A percentile compares a stretch with the other conserved stretches of the same genome.
Evolutionary conservation across 306 rosid species (phyloP).

Genomic region (Glycyrrhiza uralensis): DNA sequence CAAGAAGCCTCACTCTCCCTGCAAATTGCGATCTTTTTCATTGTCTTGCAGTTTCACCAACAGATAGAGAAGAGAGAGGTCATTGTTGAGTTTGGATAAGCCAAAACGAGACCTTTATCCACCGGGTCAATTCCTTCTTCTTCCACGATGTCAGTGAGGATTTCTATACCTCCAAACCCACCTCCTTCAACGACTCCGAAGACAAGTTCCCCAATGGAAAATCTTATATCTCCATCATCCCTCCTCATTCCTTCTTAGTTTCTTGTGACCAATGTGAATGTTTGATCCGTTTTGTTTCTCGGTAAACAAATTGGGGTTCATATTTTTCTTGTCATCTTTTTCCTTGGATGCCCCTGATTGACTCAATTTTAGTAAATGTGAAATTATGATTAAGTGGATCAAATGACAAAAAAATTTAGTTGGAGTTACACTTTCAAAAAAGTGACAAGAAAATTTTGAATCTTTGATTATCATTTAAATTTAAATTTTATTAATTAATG

Average conservation of each 20-base stretch:
- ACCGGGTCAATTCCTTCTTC: constrained; percentile 70
- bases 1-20: too few relatives aligned
- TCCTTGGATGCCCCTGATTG: background rate
- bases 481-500: constrained; percentile 11
- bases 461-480: background rate
- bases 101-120: constrained; percentile 52
- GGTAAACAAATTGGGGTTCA: constrained; percentile 14
- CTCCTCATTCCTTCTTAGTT: background rate
- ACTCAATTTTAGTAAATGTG: constrained; percentile 4
- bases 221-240: too few relatives aligned
- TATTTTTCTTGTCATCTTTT: background rate
- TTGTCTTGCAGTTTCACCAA: too few relatives aligned
- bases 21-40: too few relatives aligned
- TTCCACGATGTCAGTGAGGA: constrained; percentile 85
- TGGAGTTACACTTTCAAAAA: too few relatives aligned
- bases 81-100: too few relatives aligned
- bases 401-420: background rate
- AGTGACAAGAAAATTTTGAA: too few relatives aligned
- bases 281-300: constrained; percentile 40
- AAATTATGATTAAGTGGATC: background rate
- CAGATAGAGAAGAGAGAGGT: too few relatives aligned
- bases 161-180: constrained; percentile 52
- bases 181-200: constrained; percentile 32
- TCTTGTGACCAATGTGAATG: background rate
- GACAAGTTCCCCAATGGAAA: constrained; percentile 57